These are phyloP conservation scores for Trichoderma sp. DNA, from an alignment of 2,329 filamentous ascomycete genomes.

Conservation along the genomic window DNA sequence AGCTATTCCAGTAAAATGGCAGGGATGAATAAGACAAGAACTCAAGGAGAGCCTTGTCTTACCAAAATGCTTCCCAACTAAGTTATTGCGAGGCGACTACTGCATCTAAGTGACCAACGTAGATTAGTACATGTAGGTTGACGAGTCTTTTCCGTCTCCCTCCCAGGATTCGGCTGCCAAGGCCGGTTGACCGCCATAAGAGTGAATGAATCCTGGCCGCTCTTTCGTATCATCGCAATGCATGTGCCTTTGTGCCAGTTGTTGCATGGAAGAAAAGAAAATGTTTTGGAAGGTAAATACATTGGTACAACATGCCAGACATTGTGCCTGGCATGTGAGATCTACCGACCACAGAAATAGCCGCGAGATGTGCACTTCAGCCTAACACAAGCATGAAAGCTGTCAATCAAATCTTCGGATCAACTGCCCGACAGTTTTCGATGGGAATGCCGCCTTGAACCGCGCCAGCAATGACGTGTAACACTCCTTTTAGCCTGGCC, in stretches of 20 bases:
- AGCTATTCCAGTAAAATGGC: not conserved
- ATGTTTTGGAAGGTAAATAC: not conserved
- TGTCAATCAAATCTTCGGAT: not conserved
- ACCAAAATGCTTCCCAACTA: not conserved
- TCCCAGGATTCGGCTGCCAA: not conserved
- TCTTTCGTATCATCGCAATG: too few relatives aligned
- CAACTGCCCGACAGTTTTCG: not conserved
- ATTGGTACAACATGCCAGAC: not conserved
- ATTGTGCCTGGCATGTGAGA: not conserved
- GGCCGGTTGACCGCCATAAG: not conserved
- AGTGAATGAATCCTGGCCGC: not conserved
- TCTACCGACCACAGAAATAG: not conserved
- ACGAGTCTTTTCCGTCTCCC: not conserved
- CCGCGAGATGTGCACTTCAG: not conserved
- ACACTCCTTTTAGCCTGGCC: not conserved
- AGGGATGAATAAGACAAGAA: not conserved
- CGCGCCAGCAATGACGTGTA: slow-evolving; percentile 1
- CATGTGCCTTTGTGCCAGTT: too few relatives aligned
- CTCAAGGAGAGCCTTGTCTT: not conserved
- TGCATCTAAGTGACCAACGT: not conserved
- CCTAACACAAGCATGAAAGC: not conserved
- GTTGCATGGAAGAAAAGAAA: not conserved
- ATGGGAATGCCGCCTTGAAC: not conserved
- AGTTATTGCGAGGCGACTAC: not conserved
- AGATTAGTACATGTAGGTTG: not conserved